Percentiles rank a stretch among this genome's conserved stretches.
Conservation (phyloP, 495 filamentous ascomycete species). For the Xylaria longipes region DNA sequence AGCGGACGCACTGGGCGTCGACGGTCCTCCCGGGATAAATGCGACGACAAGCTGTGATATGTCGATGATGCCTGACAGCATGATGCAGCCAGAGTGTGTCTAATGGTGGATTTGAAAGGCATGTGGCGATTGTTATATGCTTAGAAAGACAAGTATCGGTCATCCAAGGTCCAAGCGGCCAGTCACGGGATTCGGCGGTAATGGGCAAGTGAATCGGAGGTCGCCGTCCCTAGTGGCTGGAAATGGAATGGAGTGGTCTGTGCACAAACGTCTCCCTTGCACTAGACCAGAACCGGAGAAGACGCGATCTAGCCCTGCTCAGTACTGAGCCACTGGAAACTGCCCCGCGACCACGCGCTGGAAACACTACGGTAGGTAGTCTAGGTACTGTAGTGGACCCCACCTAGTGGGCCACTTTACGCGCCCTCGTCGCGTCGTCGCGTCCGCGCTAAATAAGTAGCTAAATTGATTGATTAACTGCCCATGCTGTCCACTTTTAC, state of each 20-base stretch:
- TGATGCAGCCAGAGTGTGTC: conserved; percentile 7
- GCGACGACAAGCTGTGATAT: not conserved
- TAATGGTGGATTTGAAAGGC: not conserved
- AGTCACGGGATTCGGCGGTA: conserved; percentile 15
- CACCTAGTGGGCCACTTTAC: conserved; percentile 32
- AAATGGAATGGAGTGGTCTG: not conserved
- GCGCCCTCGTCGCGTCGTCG: conserved; percentile 36
- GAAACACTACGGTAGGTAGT: not conserved
- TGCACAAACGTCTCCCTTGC: not conserved
- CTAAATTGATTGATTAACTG: conserved; percentile 34
- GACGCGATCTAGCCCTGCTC: not conserved
- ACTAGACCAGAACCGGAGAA: not conserved
- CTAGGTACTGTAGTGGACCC: not conserved
- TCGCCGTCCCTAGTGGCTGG: no score
- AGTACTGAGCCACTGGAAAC: not conserved
- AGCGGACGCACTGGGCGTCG: not conserved
- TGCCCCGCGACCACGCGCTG: conserved; percentile 5
- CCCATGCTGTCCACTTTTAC: conserved; percentile 14
- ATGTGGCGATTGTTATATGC: conserved; percentile 33
- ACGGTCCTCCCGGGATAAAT: conserved; percentile 23
- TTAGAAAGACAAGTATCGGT: not conserved
- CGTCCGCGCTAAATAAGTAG: conserved; percentile 34
- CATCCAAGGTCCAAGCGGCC: not conserved
- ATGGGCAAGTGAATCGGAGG: not conserved
- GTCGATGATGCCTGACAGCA: conserved; percentile 9